Evolutionary conservation across 345 rosid genomes (phyloP), one percentile per base, ranked within the genome.

Genomic region (Erodium maritimum): DNA sequence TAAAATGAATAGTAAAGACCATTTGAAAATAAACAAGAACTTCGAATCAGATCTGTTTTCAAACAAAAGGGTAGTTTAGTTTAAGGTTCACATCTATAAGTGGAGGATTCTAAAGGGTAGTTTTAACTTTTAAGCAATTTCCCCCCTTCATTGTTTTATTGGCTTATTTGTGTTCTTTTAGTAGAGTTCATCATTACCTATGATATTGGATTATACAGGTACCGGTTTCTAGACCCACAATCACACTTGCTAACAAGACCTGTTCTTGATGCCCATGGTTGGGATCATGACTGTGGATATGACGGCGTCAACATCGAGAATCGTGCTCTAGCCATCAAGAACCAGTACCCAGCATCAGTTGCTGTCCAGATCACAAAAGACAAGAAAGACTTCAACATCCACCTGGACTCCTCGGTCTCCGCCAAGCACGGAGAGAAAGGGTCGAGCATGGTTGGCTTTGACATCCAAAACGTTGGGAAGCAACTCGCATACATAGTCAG

Each of bases 361-460:
- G 29, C 77, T 45, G 51, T 70, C 54, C 78, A 70, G 65, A 51
- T 80, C 62, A 72, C 73, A 2, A 73, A 75, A 71, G 82, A 72
- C 23, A 80, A 77, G 65, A 88, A 88, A 69, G 98, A 91, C 53
- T 91, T 88, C 68, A 88, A 77, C 72, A 78, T 91, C 69, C 95
- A 91, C 74, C 73, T 88, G 73, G 98, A 91, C 74, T 91, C 96
- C 37, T 88, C 98, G 5, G 67, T 86, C 62, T 67, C 89, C 52
- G 82, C 81, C 5, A 88, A 88, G 80, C 88, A 86, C 19, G 96
- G 96, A 0, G 91, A 84, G 45, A 81, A 60, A 54, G 96, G 90
- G 24, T 91, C 98, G 50, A 82, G 75, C 65, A 86, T 91, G 98
- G 95, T 81, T 37, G 98, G 98, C 29, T 91, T 91, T 11, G 98